Evolutionary conservation across 805 yeast genomes (phyloP).

Genomic region (Saccharomycopsis fibuligera): DNA sequence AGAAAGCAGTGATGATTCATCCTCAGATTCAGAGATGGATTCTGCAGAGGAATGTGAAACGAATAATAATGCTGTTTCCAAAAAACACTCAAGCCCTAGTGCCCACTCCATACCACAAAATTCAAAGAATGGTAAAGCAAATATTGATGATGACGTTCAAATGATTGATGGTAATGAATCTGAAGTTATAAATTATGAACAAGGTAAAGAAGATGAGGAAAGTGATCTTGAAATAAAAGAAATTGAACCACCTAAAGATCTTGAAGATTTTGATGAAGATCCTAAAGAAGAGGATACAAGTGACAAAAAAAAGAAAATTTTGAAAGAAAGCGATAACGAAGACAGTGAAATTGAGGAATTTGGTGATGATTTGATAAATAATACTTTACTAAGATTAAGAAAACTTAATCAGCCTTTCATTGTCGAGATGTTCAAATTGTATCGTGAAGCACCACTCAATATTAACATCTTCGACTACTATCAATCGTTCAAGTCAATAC

Average conservation of each 20-base stretch:
- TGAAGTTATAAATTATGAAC: too few relatives aligned
- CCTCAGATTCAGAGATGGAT: too few relatives aligned
- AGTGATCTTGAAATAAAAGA: too few relatives aligned
- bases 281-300: not conserved
- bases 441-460: slow-evolving; percentile 70
- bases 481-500: slow-evolving; percentile 49
- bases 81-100: too few relatives aligned
- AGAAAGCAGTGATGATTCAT: too few relatives aligned
- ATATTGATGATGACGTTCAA: too few relatives aligned
- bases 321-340: not conserved
- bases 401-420: slow-evolving; percentile 42
- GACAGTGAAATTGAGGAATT: not conserved
- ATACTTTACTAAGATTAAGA: slow-evolving; percentile 24
- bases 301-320: too few relatives aligned
- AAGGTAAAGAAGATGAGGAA: not conserved
- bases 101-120: not conserved
- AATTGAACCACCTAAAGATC: too few relatives aligned
- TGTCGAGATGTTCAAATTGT: slow-evolving; percentile 55
- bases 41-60: not conserved
- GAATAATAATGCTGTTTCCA: not conserved
- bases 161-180: too few relatives aligned
- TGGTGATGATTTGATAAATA: not conserved
- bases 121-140: not conserved
- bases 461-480: slow-evolving; percentile 66
- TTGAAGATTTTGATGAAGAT: not conserved